Conservation (phyloP, 2,329 filamentous ascomycete genomes). For the Trichoderma sp. region DNA sequence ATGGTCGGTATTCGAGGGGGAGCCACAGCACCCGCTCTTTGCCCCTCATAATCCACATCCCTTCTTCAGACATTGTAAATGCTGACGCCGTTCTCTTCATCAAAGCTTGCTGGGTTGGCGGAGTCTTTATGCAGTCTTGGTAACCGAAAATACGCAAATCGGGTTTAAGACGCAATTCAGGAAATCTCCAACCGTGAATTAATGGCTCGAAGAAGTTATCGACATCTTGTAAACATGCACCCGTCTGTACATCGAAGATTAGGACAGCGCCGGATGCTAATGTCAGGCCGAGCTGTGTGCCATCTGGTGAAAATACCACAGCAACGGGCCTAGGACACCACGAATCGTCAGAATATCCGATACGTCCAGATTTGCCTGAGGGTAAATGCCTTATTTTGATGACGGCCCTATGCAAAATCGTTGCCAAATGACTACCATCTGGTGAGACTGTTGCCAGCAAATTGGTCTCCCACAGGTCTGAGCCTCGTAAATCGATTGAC, state of each 20-base stretch:
- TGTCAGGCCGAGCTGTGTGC: neutral
- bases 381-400: neutral
- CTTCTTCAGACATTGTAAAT: neutral
- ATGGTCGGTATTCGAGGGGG: neutral
- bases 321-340: no score
- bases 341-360: no score
- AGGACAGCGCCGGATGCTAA: neutral
- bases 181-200: rapidly evolving
- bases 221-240: neutral
- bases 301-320: neutral
- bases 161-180: neutral
- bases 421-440: neutral
- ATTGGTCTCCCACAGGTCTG: no score
- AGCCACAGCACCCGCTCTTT: neutral
- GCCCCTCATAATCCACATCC: neutral
- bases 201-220: neutral
- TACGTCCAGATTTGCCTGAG: no score
- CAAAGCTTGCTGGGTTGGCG: no score
- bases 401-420: no score
- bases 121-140: neutral
- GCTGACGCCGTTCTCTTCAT: neutral
- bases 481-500: neutral
- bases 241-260: neutral
- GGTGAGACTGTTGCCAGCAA: no score
- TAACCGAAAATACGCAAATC: neutral